phyloP scores from a whole-genome alignment of 192 early-diverging fungal genomes.

The Coemansia sp. region DNA sequence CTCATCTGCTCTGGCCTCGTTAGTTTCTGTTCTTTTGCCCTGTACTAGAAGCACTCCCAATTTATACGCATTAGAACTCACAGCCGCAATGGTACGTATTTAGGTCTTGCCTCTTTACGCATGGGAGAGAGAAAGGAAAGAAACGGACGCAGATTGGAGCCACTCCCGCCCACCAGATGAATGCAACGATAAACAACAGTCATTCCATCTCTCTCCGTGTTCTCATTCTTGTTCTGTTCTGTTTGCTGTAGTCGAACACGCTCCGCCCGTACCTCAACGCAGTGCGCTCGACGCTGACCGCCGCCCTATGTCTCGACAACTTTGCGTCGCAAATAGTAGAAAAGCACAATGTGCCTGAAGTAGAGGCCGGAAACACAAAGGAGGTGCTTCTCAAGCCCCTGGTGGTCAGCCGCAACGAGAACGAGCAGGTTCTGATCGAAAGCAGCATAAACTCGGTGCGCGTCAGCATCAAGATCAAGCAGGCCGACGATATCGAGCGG shows the following conservation, averaged over 20 bases:
- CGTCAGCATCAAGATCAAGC: conserved; percentile 94
- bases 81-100: no score
- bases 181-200: no score
- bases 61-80: no score
- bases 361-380: conserved; percentile 80
- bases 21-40: no score
- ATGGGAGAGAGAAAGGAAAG: no score
- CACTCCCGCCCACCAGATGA: no score
- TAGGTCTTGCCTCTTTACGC: no score
- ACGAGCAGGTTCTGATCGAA: conserved; percentile 92
- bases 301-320: conserved; percentile 95
- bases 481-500: conserved; percentile 95
- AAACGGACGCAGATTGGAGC: no score
- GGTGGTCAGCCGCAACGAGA: conserved; percentile 87
- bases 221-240: neutral
- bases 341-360: conserved; percentile 97
- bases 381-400: conserved; percentile 88
- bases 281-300: conserved; percentile 90
- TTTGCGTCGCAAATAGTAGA: conserved; percentile 97
- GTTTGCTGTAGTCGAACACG: conserved; percentile 84
- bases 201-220: no score
- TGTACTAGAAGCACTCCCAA: no score
- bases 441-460: conserved; percentile 92
- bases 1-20: no score
- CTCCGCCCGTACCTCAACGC: conserved; percentile 94